Conservation (phyloP, 108 stramenopile genomes). For the Cyclotella sp. region DNA sequence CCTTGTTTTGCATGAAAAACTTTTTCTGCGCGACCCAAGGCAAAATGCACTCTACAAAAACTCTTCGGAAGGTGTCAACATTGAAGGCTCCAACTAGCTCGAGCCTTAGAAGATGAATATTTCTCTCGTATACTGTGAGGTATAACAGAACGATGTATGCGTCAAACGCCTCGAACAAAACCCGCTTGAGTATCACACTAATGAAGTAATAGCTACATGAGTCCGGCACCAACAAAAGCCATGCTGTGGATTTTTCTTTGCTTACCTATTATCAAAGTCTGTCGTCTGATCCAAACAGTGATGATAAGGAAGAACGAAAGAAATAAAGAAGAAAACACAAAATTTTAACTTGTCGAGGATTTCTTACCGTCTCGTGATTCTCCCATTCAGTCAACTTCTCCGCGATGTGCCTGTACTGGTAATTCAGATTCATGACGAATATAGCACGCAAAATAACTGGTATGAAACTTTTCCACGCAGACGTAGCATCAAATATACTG, state of each 20-base stretch:
- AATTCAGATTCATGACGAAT: conserved; percentile 68
- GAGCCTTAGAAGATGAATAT: conserved; percentile 61
- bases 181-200: conserved; percentile 77
- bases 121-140: conserved; percentile 80
- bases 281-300: not conserved
- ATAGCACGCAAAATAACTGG: conserved; percentile 73
- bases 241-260: too few species aligned
- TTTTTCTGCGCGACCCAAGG: conserved; percentile 45
- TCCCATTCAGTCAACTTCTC: conserved; percentile 75
- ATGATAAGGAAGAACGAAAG: not conserved
- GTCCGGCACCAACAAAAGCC: too few species aligned
- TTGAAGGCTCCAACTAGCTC: conserved; percentile 72
- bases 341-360: not conserved
- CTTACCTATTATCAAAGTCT: conserved; percentile 48
- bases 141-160: conserved; percentile 86
- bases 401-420: conserved; percentile 65
- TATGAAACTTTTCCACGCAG: conserved; percentile 55
- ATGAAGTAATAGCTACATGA: too few species aligned
- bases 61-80: conserved; percentile 62
- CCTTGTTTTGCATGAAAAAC: not conserved
- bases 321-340: not conserved
- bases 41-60: conserved; percentile 57
- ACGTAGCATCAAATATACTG: conserved; percentile 64
- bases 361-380: conserved; percentile 68
- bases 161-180: conserved; percentile 89